Evolutionary conservation across 495 filamentous ascomycete genomes (phyloP).

Genomic region (Annulohypoxylon maeteangense): DNA sequence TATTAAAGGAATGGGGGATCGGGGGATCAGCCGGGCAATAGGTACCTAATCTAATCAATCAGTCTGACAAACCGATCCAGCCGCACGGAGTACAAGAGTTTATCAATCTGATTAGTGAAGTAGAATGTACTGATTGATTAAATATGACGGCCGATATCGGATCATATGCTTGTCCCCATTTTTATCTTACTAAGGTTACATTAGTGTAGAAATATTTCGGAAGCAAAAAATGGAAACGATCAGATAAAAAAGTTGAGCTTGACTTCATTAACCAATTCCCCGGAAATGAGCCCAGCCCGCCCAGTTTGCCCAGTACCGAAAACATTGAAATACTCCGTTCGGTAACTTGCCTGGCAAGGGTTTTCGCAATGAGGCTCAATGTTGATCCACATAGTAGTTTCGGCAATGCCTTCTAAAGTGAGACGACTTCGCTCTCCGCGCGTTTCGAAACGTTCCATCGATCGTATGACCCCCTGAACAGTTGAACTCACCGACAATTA

Average conservation of each 20-base stretch:
- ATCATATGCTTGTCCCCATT: neutral
- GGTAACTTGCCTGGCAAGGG: neutral
- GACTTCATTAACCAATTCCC: slow-evolving; percentile 35
- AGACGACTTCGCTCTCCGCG: slow-evolving; percentile 20
- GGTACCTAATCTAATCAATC: slow-evolving; percentile 44
- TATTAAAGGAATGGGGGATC: slow-evolving; percentile 31
- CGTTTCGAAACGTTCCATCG: slow-evolving; percentile 40
- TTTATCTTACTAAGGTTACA: slow-evolving; percentile 10
- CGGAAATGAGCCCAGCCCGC: slow-evolving; percentile 35
- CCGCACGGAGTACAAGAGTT: slow-evolving; percentile 31
- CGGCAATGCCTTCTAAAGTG: slow-evolving; percentile 10
- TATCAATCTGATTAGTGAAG: slow-evolving; percentile 40
- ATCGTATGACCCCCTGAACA: slow-evolving; percentile 38
- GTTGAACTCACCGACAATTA: slow-evolving; percentile 32
- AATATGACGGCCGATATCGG: slow-evolving; percentile 25
- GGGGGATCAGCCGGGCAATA: slow-evolving; percentile 33
- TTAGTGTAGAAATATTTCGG: slow-evolving; percentile 4
- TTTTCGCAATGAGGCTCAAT: slow-evolving; percentile 29
- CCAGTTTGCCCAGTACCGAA: slow-evolving; percentile 34
- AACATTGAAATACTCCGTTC: slow-evolving; percentile 27
- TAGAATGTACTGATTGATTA: slow-evolving; percentile 1
- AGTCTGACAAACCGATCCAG: slow-evolving; percentile 7
- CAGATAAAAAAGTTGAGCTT: slow-evolving; percentile 26
- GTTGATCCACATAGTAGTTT: slow-evolving; percentile 5
- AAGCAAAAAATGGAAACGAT: slow-evolving; percentile 15